Conservation (phyloP, 306 rosid genomes). For the Dryas octopetala region DNA sequence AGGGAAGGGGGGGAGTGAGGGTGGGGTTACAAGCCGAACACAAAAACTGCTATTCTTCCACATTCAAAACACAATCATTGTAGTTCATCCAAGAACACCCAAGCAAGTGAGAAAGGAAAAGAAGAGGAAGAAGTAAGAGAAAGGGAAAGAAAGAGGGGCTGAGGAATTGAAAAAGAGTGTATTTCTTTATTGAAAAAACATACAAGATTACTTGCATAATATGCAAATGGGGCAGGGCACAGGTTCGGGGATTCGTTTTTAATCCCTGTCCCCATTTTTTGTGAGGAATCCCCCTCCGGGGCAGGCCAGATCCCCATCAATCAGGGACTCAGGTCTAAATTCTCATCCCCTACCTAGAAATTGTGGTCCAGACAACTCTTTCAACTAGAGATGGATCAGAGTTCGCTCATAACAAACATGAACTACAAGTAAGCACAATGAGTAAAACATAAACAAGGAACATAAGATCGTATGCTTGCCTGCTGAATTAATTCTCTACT, state of each 20-base stretch:
- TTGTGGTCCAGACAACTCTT: background rate
- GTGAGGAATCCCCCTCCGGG: background rate
- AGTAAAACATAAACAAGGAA: background rate
- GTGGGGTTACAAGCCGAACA: no score
- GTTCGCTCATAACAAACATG: background rate
- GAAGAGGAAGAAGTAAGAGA: no score
- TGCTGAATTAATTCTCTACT: constrained; percentile 90
- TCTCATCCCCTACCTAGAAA: background rate
- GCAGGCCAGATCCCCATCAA: background rate
- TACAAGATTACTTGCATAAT: background rate
- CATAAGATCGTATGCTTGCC: constrained; percentile 44
- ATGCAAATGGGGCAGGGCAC: background rate
- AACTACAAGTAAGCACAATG: background rate
- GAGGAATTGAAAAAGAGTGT: background rate
- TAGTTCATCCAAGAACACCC: no score
- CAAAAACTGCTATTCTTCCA: no score
- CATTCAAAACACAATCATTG: no score
- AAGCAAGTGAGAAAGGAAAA: no score
- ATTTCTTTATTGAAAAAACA: background rate
- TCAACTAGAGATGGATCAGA: constrained; percentile 1
- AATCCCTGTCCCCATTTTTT: background rate
- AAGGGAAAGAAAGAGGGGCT: background rate
- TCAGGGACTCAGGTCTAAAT: background rate
- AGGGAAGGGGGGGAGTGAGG: no score
- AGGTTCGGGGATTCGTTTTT: no score